Percentiles rank a stretch among this genome's conserved stretches.
Conservation (phyloP, 2,329 filamentous ascomycete genomes). For the Domatiomyces globalis region DNA sequence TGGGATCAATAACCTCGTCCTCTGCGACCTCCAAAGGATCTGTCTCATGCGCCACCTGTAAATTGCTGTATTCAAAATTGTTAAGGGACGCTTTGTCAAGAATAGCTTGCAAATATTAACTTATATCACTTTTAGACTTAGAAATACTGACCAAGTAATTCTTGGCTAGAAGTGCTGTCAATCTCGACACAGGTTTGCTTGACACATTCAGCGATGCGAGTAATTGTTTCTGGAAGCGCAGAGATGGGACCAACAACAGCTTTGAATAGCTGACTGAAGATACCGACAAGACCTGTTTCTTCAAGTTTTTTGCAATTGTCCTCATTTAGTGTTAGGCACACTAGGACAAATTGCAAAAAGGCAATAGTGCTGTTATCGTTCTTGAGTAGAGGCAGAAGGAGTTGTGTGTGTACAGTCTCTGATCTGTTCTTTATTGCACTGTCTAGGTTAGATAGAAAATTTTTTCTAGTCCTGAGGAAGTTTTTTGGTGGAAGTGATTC, state of each 20-base stretch:
- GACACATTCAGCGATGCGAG: neutral
- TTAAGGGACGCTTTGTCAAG: too few species aligned
- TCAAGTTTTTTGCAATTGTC: neutral
- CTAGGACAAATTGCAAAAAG: neutral
- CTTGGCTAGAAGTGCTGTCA: neutral
- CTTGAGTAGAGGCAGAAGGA: neutral
- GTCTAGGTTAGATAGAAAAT: neutral
- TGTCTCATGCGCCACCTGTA: too few species aligned
- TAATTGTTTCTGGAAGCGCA: neutral
- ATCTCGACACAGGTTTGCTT: neutral
- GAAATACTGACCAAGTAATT: neutral
- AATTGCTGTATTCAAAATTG: too few species aligned
- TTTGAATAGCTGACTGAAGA: neutral
- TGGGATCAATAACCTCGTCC: too few species aligned
- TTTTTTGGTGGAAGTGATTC: neutral
- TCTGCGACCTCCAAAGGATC: too few species aligned
- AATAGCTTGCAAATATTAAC: neutral
- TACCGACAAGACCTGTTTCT: neutral
- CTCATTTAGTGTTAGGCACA: neutral
- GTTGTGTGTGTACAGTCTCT: too few species aligned
- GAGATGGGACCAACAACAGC: neutral
- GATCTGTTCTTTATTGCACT: too few species aligned
- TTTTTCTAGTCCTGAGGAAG: neutral
- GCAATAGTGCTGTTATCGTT: neutral
- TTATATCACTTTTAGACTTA: too few species aligned